Conservation (phyloP, 163 green algal species). For the Picocystis sp. region DNA sequence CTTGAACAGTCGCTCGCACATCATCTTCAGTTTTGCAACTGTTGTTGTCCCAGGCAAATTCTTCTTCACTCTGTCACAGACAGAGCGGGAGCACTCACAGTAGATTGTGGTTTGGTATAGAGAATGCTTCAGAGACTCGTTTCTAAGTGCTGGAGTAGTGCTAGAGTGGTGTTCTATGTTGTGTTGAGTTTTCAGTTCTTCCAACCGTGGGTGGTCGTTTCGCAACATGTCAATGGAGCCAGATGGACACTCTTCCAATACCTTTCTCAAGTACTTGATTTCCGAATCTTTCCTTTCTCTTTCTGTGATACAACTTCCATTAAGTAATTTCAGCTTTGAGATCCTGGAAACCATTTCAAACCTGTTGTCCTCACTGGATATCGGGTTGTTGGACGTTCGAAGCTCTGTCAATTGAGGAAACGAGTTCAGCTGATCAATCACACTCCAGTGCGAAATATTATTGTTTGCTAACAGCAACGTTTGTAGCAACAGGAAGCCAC, state of each 20-base stretch:
- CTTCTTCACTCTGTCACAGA: conserved; percentile 13
- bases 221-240: no score
- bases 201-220: no score
- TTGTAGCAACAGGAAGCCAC: not conserved
- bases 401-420: conserved; percentile 47
- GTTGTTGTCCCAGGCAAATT: conserved; percentile 27
- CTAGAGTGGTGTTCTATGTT: no score
- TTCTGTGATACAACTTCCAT: conserved; percentile 44
- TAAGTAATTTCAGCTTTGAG: conserved; percentile 38
- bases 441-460: not conserved
- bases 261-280: conserved; percentile 52
- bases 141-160: no score
- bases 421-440: conserved; percentile 23
- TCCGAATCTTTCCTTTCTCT: conserved; percentile 62
- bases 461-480: conserved; percentile 8
- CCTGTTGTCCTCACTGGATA: conserved; percentile 12
- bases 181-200: no score
- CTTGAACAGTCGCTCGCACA: conserved; percentile 37
- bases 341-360: conserved; percentile 47
- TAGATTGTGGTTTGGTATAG: no score
- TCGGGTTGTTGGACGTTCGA: conserved; percentile 35
- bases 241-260: conserved; percentile 1
- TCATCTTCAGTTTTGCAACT: conserved; percentile 19
- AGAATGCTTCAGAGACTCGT: no score
- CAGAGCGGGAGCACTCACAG: no score